These are phyloP conservation scores for Sugiyamaella smithiae DNA, from an alignment of 805 yeast species.

Conservation along the genomic window DNA sequence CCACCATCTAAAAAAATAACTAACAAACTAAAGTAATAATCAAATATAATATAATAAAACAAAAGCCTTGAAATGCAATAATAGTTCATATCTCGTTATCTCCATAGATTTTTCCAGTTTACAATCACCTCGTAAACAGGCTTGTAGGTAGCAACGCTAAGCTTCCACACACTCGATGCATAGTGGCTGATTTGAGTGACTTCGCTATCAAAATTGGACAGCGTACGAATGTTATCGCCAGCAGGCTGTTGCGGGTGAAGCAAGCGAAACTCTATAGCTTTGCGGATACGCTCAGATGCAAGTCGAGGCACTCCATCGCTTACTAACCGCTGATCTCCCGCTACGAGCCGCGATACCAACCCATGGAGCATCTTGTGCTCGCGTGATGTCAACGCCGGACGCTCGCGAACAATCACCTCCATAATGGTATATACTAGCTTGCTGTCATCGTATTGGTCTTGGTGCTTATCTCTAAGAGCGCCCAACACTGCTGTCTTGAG, in stretches of 20 bases:
- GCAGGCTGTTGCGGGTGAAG: conserved; percentile 7
- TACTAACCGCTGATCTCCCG: background rate
- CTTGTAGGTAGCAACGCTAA: conserved; percentile 20
- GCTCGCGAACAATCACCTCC: conserved; percentile 15
- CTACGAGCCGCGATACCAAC: conserved; percentile 11
- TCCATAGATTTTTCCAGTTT: conserved; percentile 11
- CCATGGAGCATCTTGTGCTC: conserved; percentile 21
- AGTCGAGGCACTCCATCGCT: conserved; percentile 16
- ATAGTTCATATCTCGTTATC: background rate
- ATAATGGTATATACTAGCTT: background rate
- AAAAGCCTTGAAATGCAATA: background rate
- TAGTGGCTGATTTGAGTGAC: conserved; percentile 17
- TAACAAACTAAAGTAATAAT: no score
- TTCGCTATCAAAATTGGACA: conserved; percentile 19
- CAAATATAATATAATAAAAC: background rate
- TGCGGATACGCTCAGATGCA: conserved; percentile 20
- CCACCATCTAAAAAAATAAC: background rate
- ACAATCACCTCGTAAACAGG: conserved; percentile 22
- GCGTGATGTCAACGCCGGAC: conserved; percentile 17
- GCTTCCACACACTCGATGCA: conserved; percentile 19
- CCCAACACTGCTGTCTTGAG: conserved; percentile 16
- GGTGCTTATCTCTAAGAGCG: conserved; percentile 12
- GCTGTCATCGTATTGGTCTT: conserved; percentile 3
- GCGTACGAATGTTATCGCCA: conserved; percentile 1
- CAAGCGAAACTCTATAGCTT: conserved; percentile 17